Evolutionary conservation across 2,329 filamentous ascomycete genomes (phyloP), one percentile per base, ranked within the genome.

Genomic region (Colletotrichum sp.): DNA sequence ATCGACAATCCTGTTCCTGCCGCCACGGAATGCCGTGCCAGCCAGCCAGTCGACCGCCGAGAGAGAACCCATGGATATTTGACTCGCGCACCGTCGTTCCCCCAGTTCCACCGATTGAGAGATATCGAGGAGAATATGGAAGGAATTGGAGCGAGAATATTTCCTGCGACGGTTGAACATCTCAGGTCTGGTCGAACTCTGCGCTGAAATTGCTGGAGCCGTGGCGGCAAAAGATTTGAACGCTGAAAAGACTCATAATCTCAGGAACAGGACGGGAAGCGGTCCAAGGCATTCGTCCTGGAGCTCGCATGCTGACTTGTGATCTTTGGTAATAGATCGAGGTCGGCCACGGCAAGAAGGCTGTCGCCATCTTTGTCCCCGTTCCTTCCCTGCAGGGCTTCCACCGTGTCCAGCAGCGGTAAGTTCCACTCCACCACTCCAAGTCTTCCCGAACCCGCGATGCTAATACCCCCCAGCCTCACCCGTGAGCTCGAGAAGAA

Each of bases 401-500:
- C 95, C 97, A 99, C 95, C 96, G 97, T 87, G 95, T 98, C 88
- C 97, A 99, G 93, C 97, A 99, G 92, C 96, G 97, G 96, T 99
- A 96, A 90, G 94, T 89, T 79, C 75, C 64, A 63, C 64, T 34
- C 16, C 34, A 36, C 34, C 34, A 36, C 34, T 36, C 34, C 4
- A 7, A 7, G 1, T 16, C 15, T 16, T 2, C 15, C 34, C 34
- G 0, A 16, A 16, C 7, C 2, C 34, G 36, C 75, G 52, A 57
- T n/a, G 18, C 12, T 24, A 16, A 59, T 28, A 13, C 28, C 21
- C n/a, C 5, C 0, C n/a, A 99, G 96, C 87, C 94, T 99, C 87
- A 99, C 97, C 89, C 97, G 97, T 90, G 97, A 99, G 93, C 96
- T 99, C 87, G 97, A 99, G 95, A 99, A 99, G 96, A 99, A 99